phyloP scores from a whole-genome alignment of 305 asterid species.

The Fraxinus baroniana region DNA sequence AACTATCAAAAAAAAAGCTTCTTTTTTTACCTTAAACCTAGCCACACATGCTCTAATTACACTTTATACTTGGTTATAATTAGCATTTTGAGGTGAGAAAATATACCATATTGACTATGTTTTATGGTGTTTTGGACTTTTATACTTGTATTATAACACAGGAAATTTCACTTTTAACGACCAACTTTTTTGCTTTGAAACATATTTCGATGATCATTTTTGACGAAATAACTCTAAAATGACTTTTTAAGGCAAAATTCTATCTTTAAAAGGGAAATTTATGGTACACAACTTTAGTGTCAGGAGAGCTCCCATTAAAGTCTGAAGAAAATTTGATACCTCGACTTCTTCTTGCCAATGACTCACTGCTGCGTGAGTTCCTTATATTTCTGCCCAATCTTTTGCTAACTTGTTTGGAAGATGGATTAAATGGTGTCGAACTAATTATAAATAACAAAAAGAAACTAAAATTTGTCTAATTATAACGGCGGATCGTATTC shows the following conservation, averaged over 20 bases:
- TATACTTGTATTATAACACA: too few relatives aligned
- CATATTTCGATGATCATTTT: too few relatives aligned
- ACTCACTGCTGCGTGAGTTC: neutral
- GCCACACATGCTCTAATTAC: neutral
- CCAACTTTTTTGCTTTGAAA: too few relatives aligned
- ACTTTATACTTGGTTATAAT: neutral
- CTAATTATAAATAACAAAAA: neutral
- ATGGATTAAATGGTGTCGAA: neutral
- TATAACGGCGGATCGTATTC: too few relatives aligned
- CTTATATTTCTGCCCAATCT: neutral
- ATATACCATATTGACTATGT: neutral
- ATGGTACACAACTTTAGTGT: too few relatives aligned
- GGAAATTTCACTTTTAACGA: too few relatives aligned
- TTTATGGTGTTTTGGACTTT: too few relatives aligned
- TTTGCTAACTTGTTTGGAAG: neutral
- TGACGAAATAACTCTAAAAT: too few relatives aligned
- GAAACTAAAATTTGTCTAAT: too few relatives aligned
- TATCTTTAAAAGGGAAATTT: too few relatives aligned
- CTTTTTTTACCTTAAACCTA: neutral
- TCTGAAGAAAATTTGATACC: neutral
- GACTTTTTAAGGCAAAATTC: too few relatives aligned
- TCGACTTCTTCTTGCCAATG: neutral
- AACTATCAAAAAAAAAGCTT: neutral
- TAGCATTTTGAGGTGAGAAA: neutral
- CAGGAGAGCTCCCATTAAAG: neutral